Base-by-base conservation (phyloP, 2,329 filamentous ascomycete genomes). In the Monascus ruber region DNA sequence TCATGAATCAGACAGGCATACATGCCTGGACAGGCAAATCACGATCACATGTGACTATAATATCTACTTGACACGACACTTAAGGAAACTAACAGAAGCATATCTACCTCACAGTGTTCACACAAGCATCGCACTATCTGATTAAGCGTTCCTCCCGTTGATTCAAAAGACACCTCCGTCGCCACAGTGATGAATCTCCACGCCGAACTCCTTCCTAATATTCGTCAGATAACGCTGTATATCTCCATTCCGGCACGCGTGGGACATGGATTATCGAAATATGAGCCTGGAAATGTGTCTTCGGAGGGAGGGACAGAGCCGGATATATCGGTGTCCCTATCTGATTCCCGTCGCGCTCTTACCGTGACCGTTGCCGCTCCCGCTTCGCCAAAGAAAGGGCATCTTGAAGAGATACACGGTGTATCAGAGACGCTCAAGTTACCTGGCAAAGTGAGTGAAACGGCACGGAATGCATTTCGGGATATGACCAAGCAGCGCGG, bases 141-240 rank as follows among this genome's bases (percentile, higher is more conserved):
- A 17, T 17, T 17, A 17, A 17, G 17, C 17, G 17, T 17, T 17
- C 17, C 17, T 2, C 17, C 17, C 17, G 17, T 17, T 17, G 17
- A 17, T 17, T 11, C 32, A 34, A 24, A 24, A 24, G 32, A 24
- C 24, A 34, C 32, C n/a, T 11, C 24, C 24, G 11, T 11, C 32
- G 32, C 32, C 11, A 34, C 7, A 8, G 6, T 7, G 11, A 55
- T 69, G 5, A 57, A 63, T 33, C 61, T 80, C 9, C 78, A 80
- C 46, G 73, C 75, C 24, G 77, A 81, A 54, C 66, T 77, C 10
- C 61, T 80, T 31, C 66, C 74, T 29, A 72, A 80, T 45, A 77
- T 80, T 44, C 71, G 73, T 33, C 75, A 77, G 43, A 62, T 78
- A 33, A 74, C 73, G 2, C 62, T 80, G 10, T 72, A 76, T 47